Base-by-base conservation (phyloP, 139 green algal species). In the Chlorella sorokiniana region DNA sequence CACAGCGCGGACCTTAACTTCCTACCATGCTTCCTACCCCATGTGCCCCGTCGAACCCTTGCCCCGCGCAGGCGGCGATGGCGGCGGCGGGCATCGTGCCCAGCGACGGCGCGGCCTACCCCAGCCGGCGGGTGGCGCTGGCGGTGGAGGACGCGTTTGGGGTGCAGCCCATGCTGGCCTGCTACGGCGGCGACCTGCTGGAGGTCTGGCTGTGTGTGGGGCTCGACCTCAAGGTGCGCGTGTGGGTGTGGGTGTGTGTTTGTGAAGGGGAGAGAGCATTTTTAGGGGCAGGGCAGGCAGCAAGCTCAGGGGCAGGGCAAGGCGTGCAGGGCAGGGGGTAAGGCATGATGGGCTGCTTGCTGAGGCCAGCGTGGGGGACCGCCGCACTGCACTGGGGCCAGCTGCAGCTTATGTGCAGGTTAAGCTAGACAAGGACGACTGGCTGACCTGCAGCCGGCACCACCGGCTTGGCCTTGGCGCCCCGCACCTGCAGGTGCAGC, bases 191-290 rank as follows among this genome's bases (percentile, higher is more conserved):
- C 8, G 22, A 86, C 41, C 84, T 94, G 29, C 79, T 83, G 33
- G 91, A 94, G 87, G 86, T 93, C 70, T 93, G 91, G 91, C 89
- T 92, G 83, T 94, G 91, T 63, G 52, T 94, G 6, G 85, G 84
- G 82, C 45, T 62, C 14, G 63, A 91, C 40, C 72, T 93, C 20
- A 65, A 69, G 48, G 69, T 85, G 37, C 78, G 63, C 25, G 48
- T 56, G 48, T n/a, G n/a, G n/a, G n/a, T n/a, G n/a, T n/a, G n/a
- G n/a, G n/a, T n/a, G n/a, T n/a, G n/a, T n/a, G n/a, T n/a, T n/a
- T n/a, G n/a, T n/a, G n/a, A 35, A 3, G 11, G 56, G 27, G 2
- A 65, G 22, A n/a, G 18, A 10, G 2, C 25, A 65, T 9, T 65
- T 25, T 37, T 2, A 65, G 25, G 56, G 56, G 54, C 18, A 4